Conservation (phyloP, 331 rosid species). For the Quercus tomentella region DNA sequence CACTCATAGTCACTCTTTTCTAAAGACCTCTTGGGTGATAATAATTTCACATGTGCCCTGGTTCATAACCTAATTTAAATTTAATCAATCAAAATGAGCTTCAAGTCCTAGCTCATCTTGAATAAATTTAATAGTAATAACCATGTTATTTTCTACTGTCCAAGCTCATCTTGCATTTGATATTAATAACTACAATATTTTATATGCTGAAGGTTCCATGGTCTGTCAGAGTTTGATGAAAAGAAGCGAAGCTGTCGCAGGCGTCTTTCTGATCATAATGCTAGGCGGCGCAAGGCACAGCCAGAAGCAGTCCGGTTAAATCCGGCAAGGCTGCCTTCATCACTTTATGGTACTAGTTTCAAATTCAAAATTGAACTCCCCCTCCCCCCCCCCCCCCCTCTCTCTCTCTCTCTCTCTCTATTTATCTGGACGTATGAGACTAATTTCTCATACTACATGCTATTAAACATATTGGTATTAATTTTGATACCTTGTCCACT, state of each 20-base stretch:
- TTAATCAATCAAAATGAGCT: slow-evolving; percentile 1
- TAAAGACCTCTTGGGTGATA: background rate
- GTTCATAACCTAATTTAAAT: background rate
- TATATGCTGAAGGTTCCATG: slow-evolving; percentile 71
- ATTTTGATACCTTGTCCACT: background rate
- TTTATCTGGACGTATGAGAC: background rate
- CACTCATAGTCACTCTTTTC: background rate
- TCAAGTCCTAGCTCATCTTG: slow-evolving; percentile 7
- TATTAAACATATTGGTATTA: background rate
- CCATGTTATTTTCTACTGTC: slow-evolving; percentile 8
- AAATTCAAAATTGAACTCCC: background rate
- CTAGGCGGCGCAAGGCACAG: slow-evolving; percentile 95
- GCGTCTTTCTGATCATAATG: slow-evolving; percentile 93
- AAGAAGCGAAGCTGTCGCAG: slow-evolving; percentile 91
- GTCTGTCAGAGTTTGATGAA: slow-evolving; percentile 77
- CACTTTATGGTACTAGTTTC: slow-evolving; percentile 44
- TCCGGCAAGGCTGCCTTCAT: slow-evolving; percentile 49
- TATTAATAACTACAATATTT: slow-evolving; percentile 17
- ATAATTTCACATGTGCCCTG: background rate
- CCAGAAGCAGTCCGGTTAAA: slow-evolving; percentile 45
- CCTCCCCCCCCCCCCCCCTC: no score
- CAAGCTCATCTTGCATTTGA: no score
- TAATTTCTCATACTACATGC: background rate
- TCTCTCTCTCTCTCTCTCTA: no score
- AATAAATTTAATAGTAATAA: slow-evolving; percentile 2